phyloP scores from a whole-genome alignment of 805 yeast species.

The Candida argentea region DNA sequence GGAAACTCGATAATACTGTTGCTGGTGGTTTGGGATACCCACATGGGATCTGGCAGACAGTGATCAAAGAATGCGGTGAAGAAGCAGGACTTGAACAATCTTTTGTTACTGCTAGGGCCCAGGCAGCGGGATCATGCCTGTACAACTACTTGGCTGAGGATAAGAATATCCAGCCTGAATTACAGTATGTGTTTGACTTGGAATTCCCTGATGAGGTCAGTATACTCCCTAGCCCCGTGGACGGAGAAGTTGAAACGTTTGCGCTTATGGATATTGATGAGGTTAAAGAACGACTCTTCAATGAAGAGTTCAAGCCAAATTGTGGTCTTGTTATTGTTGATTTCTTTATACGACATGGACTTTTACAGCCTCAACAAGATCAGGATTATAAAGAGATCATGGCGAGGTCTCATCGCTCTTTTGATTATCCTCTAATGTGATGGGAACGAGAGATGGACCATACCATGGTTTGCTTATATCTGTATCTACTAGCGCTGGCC shows the following conservation, averaged over 20 bases:
- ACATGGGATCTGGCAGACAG: constrained; percentile 62
- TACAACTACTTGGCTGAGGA: constrained; percentile 45
- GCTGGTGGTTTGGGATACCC: constrained; percentile 94
- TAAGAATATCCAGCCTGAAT: constrained; percentile 80
- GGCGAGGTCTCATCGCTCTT: constrained; percentile 49
- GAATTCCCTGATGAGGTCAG: constrained; percentile 33
- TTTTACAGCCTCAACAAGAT: constrained; percentile 55
- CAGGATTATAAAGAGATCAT: constrained; percentile 53
- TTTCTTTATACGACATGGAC: constrained; percentile 80
- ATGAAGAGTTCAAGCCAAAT: constrained; percentile 78
- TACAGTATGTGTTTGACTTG: constrained; percentile 72
- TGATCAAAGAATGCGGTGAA: constrained; percentile 77
- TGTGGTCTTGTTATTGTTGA: constrained; percentile 75
- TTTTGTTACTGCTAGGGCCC: constrained; percentile 36
- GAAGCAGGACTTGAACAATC: constrained; percentile 71
- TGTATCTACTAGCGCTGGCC: too few species aligned
- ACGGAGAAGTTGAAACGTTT: constrained; percentile 64
- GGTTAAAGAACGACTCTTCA: constrained; percentile 37
- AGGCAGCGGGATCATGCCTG: constrained; percentile 54
- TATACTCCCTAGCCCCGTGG: constrained; percentile 36
- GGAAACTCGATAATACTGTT: constrained; percentile 83
- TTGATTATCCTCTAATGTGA: constrained; percentile 52
- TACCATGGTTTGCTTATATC: too few species aligned
- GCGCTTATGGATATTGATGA: constrained; percentile 50
- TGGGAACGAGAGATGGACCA: too few species aligned